phyloP scores from a whole-genome alignment of 805 yeast species.

The Candida endomychidarum region DNA sequence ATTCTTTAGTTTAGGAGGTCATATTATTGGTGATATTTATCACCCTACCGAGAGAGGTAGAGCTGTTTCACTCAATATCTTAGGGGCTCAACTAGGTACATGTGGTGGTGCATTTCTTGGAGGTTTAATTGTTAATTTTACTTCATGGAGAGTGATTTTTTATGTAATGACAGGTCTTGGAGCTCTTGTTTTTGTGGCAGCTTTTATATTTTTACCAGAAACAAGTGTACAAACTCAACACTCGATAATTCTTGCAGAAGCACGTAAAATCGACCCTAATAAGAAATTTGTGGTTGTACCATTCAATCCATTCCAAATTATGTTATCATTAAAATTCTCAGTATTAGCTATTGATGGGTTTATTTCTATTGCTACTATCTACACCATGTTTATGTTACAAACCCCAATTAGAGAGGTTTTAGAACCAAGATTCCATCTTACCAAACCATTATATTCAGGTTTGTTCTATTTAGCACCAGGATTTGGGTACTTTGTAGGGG shows the following conservation, averaged over 20 bases:
- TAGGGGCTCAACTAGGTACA: conserved; percentile 56
- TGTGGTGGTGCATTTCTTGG: conserved; percentile 55
- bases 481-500: conserved; percentile 50
- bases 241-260: conserved; percentile 22
- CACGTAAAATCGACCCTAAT: conserved; percentile 18
- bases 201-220: conserved; percentile 46
- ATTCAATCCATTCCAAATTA: conserved; percentile 49
- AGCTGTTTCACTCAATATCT: conserved; percentile 48
- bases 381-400: conserved; percentile 50
- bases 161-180: conserved; percentile 50
- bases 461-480: conserved; percentile 60
- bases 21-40: conserved; percentile 50
- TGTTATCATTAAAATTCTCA: conserved; percentile 41
- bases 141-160: conserved; percentile 55
- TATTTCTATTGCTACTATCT: conserved; percentile 40
- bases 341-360: conserved; percentile 46
- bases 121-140: conserved; percentile 51
- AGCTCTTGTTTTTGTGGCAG: conserved; percentile 29
- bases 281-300: conserved; percentile 40
- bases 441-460: conserved; percentile 49
- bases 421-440: conserved; percentile 53
- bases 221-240: conserved; percentile 36
- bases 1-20: conserved; percentile 54
- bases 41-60: conserved; percentile 51
- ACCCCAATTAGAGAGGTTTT: conserved; percentile 58